Base-by-base conservation (phyloP, 1,139 yeast species). In the Komagataea norvegica region DNA sequence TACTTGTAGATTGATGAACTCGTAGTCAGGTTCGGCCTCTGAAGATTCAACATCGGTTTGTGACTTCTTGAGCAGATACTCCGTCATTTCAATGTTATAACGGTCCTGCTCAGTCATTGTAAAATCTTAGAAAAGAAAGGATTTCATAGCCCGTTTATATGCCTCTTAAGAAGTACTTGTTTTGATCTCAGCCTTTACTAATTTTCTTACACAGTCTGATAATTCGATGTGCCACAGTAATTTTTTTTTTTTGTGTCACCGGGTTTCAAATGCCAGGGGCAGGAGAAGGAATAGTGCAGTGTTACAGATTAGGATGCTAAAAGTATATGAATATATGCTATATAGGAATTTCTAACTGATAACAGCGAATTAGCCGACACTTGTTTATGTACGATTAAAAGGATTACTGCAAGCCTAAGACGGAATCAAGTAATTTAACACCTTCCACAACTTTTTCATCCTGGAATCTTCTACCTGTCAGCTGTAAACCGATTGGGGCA, bases 361-460 rank as follows among this genome's bases (percentile, higher is more conserved):
- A n/a, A n/a, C n/a, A n/a, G n/a, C n/a, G n/a, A n/a, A n/a, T n/a
- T n/a, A n/a, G n/a, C n/a, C n/a, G n/a, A n/a, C n/a, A n/a, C n/a
- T n/a, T n/a, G n/a, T n/a, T n/a, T n/a, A n/a, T n/a, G n/a, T n/a
- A n/a, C n/a, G n/a, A n/a, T n/a, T n/a, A n/a, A n/a, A n/a, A n/a
- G n/a, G n/a, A n/a, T n/a, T n/a, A n/a, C n/a, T n/a, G n/a, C 10
- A 43, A 18, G 11, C 42, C 43, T 13, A 51, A 36, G 1, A 40
- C 48, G 6, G 27, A 27, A 20, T 51, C 52, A 5, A 51, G 25
- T 3, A 51, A 22, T 35, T 51, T 52, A 11, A 51, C 57, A 29
- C 68, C 72, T 16, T 74, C 75, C 29, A 74, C 73, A 20, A 71
- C 65, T 43, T 72, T 74, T 49, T 75, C 80, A 42, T 75, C 81